Base-by-base conservation (phyloP, 1,284 basidiomycete genomes). In the Tilletia horrida region DNA sequence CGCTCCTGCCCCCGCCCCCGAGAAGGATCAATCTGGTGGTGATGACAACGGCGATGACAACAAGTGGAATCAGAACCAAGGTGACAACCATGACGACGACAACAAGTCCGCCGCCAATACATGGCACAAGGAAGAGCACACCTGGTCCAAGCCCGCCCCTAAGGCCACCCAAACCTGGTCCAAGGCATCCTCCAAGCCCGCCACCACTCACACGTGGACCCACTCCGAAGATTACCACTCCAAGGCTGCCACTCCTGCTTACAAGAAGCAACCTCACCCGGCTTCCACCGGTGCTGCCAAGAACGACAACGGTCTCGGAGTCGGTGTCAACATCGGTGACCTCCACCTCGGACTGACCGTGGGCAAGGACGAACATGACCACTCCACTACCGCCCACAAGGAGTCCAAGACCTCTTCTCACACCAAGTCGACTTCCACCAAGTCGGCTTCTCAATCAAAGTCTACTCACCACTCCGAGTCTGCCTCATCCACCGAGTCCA, bases 61-160 rank as follows among this genome's bases (percentile, higher is more conserved):
- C 50, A 52, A 52, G 50, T 52, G 50, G 50, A 25, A 52, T 21
- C 50, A 52, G 50, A 52, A 52, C 50, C 50, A 52, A 27, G 27
- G 14, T 7, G 55, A 29, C 55, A 35, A 59, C 55, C 14, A 59
- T 16, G 55, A 40, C 29, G 55, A 59, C 31, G 55, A 31, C 29
- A 16, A 59, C 16, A 40, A 59, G 27, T 59, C 25, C 27, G 55
- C 55, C 7, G 11, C 14, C 27, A 59, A 59, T 16, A 23, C 52
- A 9, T 57, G 52, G 52, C 45, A 48, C 45, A 57, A 23, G 21
- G 52, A n/a, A n/a, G 23, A 48, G 47, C 18, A 48, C 47, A 52
- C 50, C 21, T 52, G 50, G 50, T 23, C 50, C 23, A 13, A 21
- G 23, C 21, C 50, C 23, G 50, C 50, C 50, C 27, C 50, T 6